These are phyloP conservation scores for Phaeotremella fagi DNA, from an alignment of 768 basidiomycete species.

Conservation along the genomic window DNA sequence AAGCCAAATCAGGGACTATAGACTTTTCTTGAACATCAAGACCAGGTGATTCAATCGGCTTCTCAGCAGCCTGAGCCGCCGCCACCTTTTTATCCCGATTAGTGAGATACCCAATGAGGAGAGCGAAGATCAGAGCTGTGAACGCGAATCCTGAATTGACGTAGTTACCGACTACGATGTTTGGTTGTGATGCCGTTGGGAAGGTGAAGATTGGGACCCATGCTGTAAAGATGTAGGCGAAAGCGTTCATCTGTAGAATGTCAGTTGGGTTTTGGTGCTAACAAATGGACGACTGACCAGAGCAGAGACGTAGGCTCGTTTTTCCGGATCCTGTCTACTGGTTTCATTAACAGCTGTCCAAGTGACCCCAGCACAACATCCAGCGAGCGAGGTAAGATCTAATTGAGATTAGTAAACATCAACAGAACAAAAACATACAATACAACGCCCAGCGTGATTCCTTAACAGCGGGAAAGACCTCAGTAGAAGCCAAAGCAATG, in stretches of 20 bases:
- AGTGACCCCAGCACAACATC: conserved; percentile 16
- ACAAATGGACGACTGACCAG: conserved; percentile 13
- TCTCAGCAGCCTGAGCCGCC: too few species aligned
- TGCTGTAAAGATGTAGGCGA: conserved; percentile 30
- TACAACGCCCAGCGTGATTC: conserved; percentile 24
- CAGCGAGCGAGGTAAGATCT: conserved; percentile 22
- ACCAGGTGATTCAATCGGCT: too few species aligned
- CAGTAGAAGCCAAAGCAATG: conserved; percentile 20
- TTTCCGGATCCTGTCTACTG: conserved; percentile 29
- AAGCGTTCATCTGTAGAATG: conserved; percentile 29
- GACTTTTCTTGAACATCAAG: too few species aligned
- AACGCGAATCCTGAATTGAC: conserved; percentile 24
- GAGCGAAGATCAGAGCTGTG: conserved; percentile 13
- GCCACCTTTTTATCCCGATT: background rate
- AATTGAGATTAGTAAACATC: background rate
- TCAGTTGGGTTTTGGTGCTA: background rate
- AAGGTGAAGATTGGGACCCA: conserved; percentile 40
- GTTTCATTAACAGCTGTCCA: conserved; percentile 33
- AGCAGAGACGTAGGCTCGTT: conserved; percentile 30
- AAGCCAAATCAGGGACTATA: too few species aligned
- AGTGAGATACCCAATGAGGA: conserved; percentile 26
- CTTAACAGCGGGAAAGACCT: conserved; percentile 18
- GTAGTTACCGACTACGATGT: conserved; percentile 26
- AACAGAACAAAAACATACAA: conserved; percentile 11
- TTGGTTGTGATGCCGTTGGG: conserved; percentile 31